Evolutionary conservation across 2,329 filamentous ascomycete species (phyloP).

Genomic region (Tolypocladium endophyticum): DNA sequence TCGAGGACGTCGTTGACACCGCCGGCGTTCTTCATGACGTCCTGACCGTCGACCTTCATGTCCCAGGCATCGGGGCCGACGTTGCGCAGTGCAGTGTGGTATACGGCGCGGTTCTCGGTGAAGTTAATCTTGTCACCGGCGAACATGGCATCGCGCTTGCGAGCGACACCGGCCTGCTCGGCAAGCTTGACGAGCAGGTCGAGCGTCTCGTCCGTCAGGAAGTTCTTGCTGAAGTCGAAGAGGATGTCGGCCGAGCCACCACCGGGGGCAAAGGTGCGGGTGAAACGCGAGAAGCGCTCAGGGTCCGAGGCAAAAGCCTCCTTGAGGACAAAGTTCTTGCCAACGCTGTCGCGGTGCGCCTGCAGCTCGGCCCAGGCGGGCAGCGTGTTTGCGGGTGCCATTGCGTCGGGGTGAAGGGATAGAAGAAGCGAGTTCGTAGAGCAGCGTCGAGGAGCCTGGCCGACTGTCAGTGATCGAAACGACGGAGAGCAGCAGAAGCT

Average conservation of each 20-base stretch:
- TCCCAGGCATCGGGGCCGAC: constrained; percentile 57
- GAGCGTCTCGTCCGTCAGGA: constrained; percentile 86
- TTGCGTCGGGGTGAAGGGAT: constrained; percentile 14
- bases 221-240: constrained; percentile 99
- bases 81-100: constrained; percentile 91
- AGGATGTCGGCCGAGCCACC: constrained; percentile 80
- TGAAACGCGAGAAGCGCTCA: constrained; percentile 82
- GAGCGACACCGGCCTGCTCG: constrained; percentile 79
- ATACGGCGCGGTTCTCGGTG: constrained; percentile 91
- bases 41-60: constrained; percentile 78
- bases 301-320: constrained; percentile 86
- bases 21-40: constrained; percentile 82
- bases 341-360: constrained; percentile 75
- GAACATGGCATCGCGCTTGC: constrained; percentile 97
- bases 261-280: constrained; percentile 71
- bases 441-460: neutral
- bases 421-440: neutral
- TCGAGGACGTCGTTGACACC: constrained; percentile 84
- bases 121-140: constrained; percentile 98
- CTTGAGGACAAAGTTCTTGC: constrained; percentile 85
- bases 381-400: constrained; percentile 80
- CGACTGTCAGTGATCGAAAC: neutral
- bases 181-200: constrained; percentile 80
- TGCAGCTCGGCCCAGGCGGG: constrained; percentile 84
- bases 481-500: neutral